These are phyloP conservation scores for Eutreptiella sp. DNA, from an alignment of 208 protist genomes.

Conservation along the genomic window DNA sequence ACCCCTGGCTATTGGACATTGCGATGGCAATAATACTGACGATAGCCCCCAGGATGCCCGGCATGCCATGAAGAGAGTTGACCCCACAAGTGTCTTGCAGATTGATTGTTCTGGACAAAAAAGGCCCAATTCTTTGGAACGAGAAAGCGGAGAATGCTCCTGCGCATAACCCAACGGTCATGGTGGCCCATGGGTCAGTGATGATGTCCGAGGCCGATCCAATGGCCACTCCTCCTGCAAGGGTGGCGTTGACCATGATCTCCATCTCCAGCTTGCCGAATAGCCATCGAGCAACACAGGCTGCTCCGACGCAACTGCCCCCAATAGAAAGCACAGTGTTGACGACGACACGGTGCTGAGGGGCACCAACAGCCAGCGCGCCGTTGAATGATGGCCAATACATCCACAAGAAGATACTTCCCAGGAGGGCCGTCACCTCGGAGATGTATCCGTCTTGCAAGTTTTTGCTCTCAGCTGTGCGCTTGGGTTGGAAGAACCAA, in stretches of 20 bases:
- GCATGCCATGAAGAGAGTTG: conserved; percentile 41
- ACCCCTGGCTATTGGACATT: neutral
- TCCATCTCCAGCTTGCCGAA: conserved; percentile 46
- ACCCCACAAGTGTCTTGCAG: conserved; percentile 61
- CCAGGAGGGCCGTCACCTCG: conserved; percentile 61
- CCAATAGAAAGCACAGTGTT: conserved; percentile 54
- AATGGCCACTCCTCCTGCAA: conserved; percentile 67
- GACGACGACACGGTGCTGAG: conserved; percentile 22
- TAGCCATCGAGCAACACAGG: too few relatives aligned
- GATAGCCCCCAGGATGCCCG: conserved; percentile 35
- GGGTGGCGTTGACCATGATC: conserved; percentile 61
- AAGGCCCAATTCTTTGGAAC: conserved; percentile 43
- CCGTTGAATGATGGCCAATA: conserved; percentile 68
- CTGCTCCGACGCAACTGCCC: conserved; percentile 26
- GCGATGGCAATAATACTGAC: conserved; percentile 29
- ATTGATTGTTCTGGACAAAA: conserved; percentile 34
- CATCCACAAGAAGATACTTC: conserved; percentile 62
- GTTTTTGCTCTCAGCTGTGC: conserved; percentile 44
- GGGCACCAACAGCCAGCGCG: conserved; percentile 36
- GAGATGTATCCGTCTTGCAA: too few relatives aligned
- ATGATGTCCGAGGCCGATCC: conserved; percentile 45
- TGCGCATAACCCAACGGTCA: conserved; percentile 46
- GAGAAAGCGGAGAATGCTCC: conserved; percentile 44
- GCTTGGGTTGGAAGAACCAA: conserved; percentile 39
- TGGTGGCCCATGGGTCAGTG: conserved; percentile 39